Conservation (phyloP, 306 rosid species). For the Erythrophleum fordii region DNA sequence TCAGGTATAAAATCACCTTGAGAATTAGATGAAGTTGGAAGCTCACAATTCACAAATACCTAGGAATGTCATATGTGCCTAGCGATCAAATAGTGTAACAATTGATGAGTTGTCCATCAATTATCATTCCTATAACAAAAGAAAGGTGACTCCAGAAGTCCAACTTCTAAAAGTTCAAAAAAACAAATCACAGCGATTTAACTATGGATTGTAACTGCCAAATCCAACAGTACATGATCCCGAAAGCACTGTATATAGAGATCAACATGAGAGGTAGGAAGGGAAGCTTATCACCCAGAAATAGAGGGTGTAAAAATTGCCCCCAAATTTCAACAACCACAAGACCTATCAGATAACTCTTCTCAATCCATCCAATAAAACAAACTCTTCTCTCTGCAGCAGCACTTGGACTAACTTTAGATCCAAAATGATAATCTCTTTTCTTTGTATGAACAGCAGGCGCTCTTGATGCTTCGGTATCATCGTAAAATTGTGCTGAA, state of each 20-base stretch:
- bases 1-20: no score
- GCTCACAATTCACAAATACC: no score
- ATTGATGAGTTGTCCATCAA: background rate
- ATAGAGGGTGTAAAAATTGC: constrained; percentile 76
- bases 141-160: background rate
- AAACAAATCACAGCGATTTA: constrained; percentile 37
- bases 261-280: constrained; percentile 80
- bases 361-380: constrained; percentile 56
- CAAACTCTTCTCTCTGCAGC: constrained; percentile 43
- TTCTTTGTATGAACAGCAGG: constrained; percentile 27
- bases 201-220: constrained; percentile 76
- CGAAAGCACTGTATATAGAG: constrained; percentile 75
- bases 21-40: no score
- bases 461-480: constrained; percentile 37
- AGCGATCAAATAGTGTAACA: background rate
- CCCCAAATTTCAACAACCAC: constrained; percentile 78
- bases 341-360: constrained; percentile 67
- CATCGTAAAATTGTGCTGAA: constrained; percentile 60
- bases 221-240: constrained; percentile 82
- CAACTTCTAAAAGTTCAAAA: background rate
- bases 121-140: background rate
- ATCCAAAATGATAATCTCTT: constrained; percentile 34
- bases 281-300: constrained; percentile 74
- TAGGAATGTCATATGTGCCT: no score
- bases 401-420: constrained; percentile 23